phyloP scores from a whole-genome alignment of 768 basidiomycete genomes.

The Collybiopsis confluens region DNA sequence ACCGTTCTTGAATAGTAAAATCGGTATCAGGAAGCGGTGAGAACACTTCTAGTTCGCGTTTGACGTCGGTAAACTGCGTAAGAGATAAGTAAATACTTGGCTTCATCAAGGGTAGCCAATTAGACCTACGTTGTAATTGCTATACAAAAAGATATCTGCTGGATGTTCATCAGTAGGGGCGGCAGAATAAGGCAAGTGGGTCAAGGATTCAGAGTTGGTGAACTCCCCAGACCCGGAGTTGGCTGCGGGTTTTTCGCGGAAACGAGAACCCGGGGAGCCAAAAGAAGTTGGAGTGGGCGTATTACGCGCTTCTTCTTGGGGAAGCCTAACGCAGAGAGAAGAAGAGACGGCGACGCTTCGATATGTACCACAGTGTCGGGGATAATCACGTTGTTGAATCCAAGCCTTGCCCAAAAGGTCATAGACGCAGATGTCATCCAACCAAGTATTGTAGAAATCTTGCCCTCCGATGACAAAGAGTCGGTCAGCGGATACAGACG shows the following conservation, averaged over 20 bases:
- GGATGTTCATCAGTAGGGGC: conserved; percentile 70
- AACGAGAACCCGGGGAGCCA: conserved; percentile 56
- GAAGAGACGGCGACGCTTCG: conserved; percentile 87
- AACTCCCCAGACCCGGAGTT: conserved; percentile 36
- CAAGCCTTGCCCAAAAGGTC: conserved; percentile 72
- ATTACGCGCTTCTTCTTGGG: conserved; percentile 54
- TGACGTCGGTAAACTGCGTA: conserved; percentile 84
- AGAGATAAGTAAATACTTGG: conserved; percentile 2
- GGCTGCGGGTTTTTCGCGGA: conserved; percentile 33
- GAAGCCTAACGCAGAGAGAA: conserved; percentile 58
- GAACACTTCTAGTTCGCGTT: conserved; percentile 91
- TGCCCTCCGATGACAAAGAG: conserved; percentile 95
- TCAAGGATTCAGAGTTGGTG: conserved; percentile 55
- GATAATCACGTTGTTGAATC: conserved; percentile 77
- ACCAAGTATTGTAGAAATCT: conserved; percentile 88
- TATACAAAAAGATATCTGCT: conserved; percentile 86
- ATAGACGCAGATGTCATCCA: conserved; percentile 89
- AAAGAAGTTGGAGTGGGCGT: conserved; percentile 37
- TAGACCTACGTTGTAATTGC: conserved; percentile 85
- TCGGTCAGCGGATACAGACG: conserved; percentile 76
- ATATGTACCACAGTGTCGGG: conserved; percentile 95
- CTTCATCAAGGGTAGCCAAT: not conserved
- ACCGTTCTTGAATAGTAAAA: conserved; percentile 78
- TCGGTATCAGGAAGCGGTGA: conserved; percentile 72
- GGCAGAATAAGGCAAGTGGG: conserved; percentile 76